These are phyloP conservation scores for Fusarium kyushuense DNA, from an alignment of 2,329 filamentous ascomycete species.

Conservation along the genomic window DNA sequence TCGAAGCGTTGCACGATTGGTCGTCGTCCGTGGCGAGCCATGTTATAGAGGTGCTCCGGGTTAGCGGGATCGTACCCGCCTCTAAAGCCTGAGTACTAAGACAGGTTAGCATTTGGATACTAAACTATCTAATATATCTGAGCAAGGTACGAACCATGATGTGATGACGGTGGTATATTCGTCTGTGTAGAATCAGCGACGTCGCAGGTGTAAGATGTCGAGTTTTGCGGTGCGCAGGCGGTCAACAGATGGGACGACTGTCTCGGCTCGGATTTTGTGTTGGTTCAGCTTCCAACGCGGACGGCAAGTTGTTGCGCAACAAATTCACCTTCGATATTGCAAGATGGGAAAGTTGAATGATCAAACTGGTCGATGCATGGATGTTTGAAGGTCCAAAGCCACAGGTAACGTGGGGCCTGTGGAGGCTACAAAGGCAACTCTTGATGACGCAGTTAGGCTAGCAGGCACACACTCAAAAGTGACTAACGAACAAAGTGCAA, in stretches of 20 bases:
- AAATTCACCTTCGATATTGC: background rate
- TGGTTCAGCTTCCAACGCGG: background rate
- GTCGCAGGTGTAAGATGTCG: constrained; percentile 11
- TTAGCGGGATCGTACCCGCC: constrained; percentile 61
- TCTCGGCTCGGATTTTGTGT: no score
- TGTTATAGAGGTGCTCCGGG: constrained; percentile 62
- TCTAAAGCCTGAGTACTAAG: constrained; percentile 55
- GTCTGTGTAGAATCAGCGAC: constrained; percentile 13
- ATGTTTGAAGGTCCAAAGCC: constrained; percentile 29
- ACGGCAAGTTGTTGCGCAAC: background rate
- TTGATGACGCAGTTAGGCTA: constrained; percentile 52
- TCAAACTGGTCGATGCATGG: constrained; percentile 29
- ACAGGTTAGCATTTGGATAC: background rate
- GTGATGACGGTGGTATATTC: constrained; percentile 13
- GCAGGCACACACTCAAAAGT: constrained; percentile 15
- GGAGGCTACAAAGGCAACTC: constrained; percentile 49
- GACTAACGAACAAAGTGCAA: background rate
- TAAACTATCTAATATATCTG: background rate
- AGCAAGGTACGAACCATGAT: constrained; percentile 39
- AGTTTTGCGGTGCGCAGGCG: constrained; percentile 19
- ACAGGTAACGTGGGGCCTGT: constrained; percentile 39
- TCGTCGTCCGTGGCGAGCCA: constrained; percentile 61
- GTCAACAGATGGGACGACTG: constrained; percentile 26
- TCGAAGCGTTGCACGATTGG: constrained; percentile 83
- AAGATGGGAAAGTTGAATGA: constrained; percentile 23